phyloP scores from a whole-genome alignment of 257 asterid genomes.

The Ajuga chamaepitys region DNA sequence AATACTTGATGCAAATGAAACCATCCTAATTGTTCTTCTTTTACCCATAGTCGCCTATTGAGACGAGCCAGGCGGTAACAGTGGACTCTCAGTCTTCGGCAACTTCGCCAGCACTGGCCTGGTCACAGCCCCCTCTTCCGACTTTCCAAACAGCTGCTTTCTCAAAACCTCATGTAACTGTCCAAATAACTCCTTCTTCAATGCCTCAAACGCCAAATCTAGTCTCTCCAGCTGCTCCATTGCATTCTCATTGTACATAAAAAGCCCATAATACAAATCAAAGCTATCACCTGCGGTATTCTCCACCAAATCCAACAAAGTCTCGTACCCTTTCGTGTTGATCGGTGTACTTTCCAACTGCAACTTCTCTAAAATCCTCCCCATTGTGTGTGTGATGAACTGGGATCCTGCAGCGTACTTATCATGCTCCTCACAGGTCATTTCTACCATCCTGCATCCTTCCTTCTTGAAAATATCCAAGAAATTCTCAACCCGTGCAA shows the following conservation, averaged over 20 bases:
- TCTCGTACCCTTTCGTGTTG: slow-evolving; percentile 78
- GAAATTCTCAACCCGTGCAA: slow-evolving; percentile 43
- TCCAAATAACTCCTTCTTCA: slow-evolving; percentile 74
- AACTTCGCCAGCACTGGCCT: slow-evolving; percentile 38
- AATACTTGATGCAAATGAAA: slow-evolving; percentile 12
- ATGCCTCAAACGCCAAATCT: slow-evolving; percentile 66
- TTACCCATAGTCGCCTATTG: slow-evolving; percentile 9
- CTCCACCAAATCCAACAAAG: slow-evolving; percentile 66
- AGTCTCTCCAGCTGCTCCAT: slow-evolving; percentile 74
- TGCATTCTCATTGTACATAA: slow-evolving; percentile 72
- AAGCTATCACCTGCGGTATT: slow-evolving; percentile 76
- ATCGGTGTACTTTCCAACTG: slow-evolving; percentile 55
- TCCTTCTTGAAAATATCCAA: slow-evolving; percentile 60
- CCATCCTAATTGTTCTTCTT: background rate
- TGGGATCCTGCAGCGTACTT: slow-evolving; percentile 72
- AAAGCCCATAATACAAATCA: slow-evolving; percentile 72
- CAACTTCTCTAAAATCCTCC: slow-evolving; percentile 73
- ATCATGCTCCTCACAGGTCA: slow-evolving; percentile 79
- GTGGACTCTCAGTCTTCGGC: slow-evolving; percentile 39
- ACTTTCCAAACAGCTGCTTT: slow-evolving; percentile 66
- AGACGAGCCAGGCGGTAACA: slow-evolving; percentile 36
- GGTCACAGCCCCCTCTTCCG: slow-evolving; percentile 32
- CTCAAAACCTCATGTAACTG: slow-evolving; percentile 62
- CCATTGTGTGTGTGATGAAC: slow-evolving; percentile 75
- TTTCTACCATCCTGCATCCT: slow-evolving; percentile 84